Percentiles rank a stretch among this genome's conserved stretches.
These are phyloP conservation scores for Corymbia maculata DNA, from an alignment of 345 rosid species.

Conservation along the genomic window DNA sequence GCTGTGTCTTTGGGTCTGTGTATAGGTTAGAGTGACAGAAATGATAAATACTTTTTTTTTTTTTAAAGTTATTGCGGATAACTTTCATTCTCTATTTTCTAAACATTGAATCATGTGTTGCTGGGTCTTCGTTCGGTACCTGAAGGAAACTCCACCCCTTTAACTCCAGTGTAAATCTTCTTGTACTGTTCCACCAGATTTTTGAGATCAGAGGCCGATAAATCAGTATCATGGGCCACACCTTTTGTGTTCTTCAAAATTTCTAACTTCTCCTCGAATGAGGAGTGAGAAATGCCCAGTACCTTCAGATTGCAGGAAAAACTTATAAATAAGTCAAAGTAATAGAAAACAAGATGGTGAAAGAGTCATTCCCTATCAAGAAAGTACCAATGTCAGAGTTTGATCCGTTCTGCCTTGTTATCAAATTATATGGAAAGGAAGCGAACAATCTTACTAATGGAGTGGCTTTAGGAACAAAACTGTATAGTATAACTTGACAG, in stretches of 20 bases:
- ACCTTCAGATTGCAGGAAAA: slow-evolving; percentile 31
- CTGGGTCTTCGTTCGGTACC: slow-evolving; percentile 24
- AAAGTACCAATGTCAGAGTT: not conserved
- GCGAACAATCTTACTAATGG: not conserved
- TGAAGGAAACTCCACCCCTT: slow-evolving; percentile 72
- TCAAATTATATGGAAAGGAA: not conserved
- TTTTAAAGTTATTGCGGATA: not conserved
- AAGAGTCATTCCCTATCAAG: not conserved
- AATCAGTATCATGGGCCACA: slow-evolving; percentile 56
- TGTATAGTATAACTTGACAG: not conserved
- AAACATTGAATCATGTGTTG: not conserved
- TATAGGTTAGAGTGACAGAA: not conserved
- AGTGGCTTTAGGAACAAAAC: not conserved
- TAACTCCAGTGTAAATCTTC: slow-evolving; percentile 53
- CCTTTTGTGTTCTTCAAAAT: slow-evolving; percentile 57
- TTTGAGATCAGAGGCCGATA: slow-evolving; percentile 69
- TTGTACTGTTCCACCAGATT: slow-evolving; percentile 81
- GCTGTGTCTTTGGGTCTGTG: slow-evolving; percentile 69
- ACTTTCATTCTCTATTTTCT: not conserved
- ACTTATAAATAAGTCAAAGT: not conserved
- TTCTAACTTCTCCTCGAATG: slow-evolving; percentile 70
- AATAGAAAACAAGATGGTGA: not conserved
- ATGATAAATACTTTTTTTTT: not conserved
- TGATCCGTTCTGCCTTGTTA: not conserved
- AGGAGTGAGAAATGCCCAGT: slow-evolving; percentile 77